These are phyloP conservation scores for Rosa multiflora DNA, from an alignment of 306 rosid species.

Conservation along the genomic window DNA sequence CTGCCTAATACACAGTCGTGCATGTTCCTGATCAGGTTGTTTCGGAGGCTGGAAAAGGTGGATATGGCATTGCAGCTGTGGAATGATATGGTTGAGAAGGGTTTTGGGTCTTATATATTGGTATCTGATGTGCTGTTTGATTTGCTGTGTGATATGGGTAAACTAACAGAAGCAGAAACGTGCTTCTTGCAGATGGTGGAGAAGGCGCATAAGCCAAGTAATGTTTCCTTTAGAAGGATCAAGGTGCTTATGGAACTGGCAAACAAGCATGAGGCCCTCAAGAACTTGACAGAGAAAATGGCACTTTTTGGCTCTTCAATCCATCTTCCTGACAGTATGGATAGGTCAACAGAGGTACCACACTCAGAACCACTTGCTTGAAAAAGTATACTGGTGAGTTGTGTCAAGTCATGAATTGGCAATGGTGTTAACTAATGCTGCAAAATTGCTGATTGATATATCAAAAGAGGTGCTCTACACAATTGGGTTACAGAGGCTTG, in stretches of 20 bases:
- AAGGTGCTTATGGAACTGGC: conserved; percentile 88
- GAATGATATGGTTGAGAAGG: conserved; percentile 88
- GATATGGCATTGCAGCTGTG: conserved; percentile 81
- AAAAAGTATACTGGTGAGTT: conserved; percentile 10
- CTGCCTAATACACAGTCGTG: conserved; percentile 87
- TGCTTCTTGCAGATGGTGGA: conserved; percentile 90
- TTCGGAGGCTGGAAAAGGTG: conserved; percentile 67
- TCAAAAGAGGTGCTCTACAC: background rate
- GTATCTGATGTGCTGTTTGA: conserved; percentile 88
- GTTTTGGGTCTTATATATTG: conserved; percentile 72
- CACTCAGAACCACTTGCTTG: conserved; percentile 18
- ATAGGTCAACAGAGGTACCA: conserved; percentile 9
- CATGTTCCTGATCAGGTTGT: conserved; percentile 76
- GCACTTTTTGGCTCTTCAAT: conserved; percentile 43
- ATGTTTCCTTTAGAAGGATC: conserved; percentile 75
- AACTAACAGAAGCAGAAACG: conserved; percentile 67
- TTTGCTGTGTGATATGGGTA: conserved; percentile 83
- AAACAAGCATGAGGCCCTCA: conserved; percentile 58
- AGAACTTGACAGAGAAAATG: conserved; percentile 67
- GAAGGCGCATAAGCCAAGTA: conserved; percentile 82
- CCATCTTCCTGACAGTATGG: conserved; percentile 31
- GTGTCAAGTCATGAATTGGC: conserved; percentile 8
- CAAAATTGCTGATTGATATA: background rate
- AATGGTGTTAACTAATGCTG: background rate
- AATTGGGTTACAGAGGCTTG: background rate